Percentiles rank a stretch among this genome's conserved stretches.
phyloP scores from a whole-genome alignment of 768 basidiomycete genomes.

The Tylopilus sp. region DNA sequence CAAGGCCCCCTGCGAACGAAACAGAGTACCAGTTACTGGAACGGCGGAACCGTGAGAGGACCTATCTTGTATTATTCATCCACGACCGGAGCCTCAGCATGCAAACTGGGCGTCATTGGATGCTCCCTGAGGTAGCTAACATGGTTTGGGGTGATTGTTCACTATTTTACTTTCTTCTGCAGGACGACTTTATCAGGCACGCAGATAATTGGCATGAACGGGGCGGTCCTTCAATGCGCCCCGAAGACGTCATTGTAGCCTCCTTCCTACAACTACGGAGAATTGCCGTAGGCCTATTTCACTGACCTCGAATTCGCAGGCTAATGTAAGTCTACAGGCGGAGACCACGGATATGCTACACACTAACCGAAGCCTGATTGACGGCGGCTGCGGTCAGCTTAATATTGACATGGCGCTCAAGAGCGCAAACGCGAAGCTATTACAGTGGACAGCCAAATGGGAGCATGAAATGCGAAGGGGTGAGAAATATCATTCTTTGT shows the following conservation, averaged over 20 bases:
- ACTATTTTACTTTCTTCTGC: slow-evolving; percentile 9
- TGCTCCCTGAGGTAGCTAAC: slow-evolving; percentile 65
- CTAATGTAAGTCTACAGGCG: slow-evolving; percentile 40
- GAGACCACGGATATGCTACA: slow-evolving; percentile 76
- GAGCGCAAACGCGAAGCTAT: slow-evolving; percentile 69
- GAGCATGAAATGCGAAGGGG: slow-evolving; percentile 69
- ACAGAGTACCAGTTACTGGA: slow-evolving; percentile 64
- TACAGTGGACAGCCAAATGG: slow-evolving; percentile 73
- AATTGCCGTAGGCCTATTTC: slow-evolving; percentile 57
- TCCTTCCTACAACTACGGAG: slow-evolving; percentile 75
- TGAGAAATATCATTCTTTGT: slow-evolving; percentile 27
- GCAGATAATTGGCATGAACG: slow-evolving; percentile 69
- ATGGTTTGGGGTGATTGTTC: slow-evolving; percentile 1
- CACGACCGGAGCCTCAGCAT: slow-evolving; percentile 85
- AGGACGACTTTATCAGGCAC: slow-evolving; percentile 72
- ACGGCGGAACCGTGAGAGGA: slow-evolving; percentile 81
- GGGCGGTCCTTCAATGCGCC: slow-evolving; percentile 49
- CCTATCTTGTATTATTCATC: slow-evolving; percentile 81
- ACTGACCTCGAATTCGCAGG: not conserved
- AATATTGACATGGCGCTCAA: slow-evolving; percentile 71
- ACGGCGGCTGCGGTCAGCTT: slow-evolving; percentile 52
- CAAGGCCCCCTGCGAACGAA: slow-evolving; percentile 55
- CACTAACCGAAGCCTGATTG: slow-evolving; percentile 43
- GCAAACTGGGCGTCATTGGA: slow-evolving; percentile 84
- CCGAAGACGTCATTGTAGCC: slow-evolving; percentile 78